A percentile compares a stretch with the other conserved stretches of the same genome.
phyloP scores from a whole-genome alignment of 306 rosid genomes.

The Pyrus communis region DNA sequence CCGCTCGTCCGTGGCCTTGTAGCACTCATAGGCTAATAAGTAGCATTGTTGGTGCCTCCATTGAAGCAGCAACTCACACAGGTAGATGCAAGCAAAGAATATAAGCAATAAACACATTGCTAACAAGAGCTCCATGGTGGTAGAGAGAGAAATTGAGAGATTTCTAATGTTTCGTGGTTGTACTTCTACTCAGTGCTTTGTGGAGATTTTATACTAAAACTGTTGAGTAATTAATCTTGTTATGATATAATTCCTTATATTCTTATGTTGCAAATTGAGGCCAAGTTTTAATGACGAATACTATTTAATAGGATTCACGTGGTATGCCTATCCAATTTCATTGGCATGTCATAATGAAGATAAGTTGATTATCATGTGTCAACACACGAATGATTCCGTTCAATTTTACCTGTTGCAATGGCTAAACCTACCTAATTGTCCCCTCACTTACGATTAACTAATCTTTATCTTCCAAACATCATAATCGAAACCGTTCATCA shows the following conservation, averaged over 20 bases:
- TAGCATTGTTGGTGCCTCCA: constrained; percentile 49
- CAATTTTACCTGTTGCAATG: background rate
- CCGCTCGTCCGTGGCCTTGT: constrained; percentile 45
- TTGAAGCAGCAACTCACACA: constrained; percentile 30
- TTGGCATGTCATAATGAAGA: too few relatives aligned
- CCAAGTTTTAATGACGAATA: background rate
- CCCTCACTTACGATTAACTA: too few relatives aligned
- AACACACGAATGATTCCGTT: background rate
- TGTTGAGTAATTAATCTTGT: too few relatives aligned
- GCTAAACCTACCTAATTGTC: too few relatives aligned
- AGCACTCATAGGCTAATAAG: constrained; percentile 77
- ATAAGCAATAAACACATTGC: constrained; percentile 26
- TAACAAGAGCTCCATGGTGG: constrained; percentile 13
- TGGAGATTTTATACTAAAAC: background rate
- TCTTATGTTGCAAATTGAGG: background rate
- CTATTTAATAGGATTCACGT: too few relatives aligned
- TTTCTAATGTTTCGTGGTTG: background rate
- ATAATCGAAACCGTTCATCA: too few relatives aligned
- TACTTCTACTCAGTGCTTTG: background rate
- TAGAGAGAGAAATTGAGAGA: background rate
- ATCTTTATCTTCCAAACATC: too few relatives aligned
- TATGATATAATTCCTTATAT: too few relatives aligned
- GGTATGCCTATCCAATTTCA: too few relatives aligned
- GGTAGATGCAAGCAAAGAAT: constrained; percentile 21
- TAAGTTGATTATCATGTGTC: too few relatives aligned